A percentile compares a stretch with the other conserved stretches of the same genome.
Conservation (phyloP, 768 basidiomycete species). For the Leucocoprinus leucothites region DNA sequence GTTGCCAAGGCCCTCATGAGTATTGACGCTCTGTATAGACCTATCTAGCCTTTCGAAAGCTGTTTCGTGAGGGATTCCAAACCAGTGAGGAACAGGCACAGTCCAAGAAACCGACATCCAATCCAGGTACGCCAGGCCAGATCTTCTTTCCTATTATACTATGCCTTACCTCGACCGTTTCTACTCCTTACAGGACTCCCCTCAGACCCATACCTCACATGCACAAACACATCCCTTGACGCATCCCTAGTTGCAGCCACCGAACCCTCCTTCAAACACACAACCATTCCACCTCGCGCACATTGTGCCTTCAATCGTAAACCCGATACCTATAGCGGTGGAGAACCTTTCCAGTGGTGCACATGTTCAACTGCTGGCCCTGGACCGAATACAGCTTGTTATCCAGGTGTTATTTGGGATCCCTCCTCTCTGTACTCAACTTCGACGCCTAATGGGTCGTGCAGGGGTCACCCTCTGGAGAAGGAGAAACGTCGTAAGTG, state of each 20-base stretch:
- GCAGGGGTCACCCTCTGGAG: background rate
- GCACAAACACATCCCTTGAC: constrained; percentile 20
- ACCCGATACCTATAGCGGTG: background rate
- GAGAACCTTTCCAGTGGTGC: background rate
- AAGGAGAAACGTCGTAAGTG: background rate
- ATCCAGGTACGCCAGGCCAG: background rate
- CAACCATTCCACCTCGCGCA: background rate
- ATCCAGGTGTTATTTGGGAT: too few relatives aligned
- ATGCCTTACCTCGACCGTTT: background rate
- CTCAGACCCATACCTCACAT: constrained; percentile 22
- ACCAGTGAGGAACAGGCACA: too few relatives aligned
- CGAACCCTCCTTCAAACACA: constrained; percentile 16
- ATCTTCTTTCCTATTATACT: background rate
- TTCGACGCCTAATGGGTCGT: background rate
- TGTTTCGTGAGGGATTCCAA: too few relatives aligned
- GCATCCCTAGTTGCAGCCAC: constrained; percentile 23
- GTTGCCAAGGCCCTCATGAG: too few relatives aligned
- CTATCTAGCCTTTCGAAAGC: too few relatives aligned
- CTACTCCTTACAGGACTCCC: background rate
- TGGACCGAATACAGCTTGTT: background rate
- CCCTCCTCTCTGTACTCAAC: too few relatives aligned
- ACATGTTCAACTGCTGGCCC: background rate
- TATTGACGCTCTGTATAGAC: too few relatives aligned
- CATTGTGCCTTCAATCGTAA: background rate
- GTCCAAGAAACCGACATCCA: too few relatives aligned